A percentile compares a stretch with the other conserved stretches of the same genome.
phyloP scores from a whole-genome alignment of 73 alveolate species.

The Strombidium stylifer region DNA sequence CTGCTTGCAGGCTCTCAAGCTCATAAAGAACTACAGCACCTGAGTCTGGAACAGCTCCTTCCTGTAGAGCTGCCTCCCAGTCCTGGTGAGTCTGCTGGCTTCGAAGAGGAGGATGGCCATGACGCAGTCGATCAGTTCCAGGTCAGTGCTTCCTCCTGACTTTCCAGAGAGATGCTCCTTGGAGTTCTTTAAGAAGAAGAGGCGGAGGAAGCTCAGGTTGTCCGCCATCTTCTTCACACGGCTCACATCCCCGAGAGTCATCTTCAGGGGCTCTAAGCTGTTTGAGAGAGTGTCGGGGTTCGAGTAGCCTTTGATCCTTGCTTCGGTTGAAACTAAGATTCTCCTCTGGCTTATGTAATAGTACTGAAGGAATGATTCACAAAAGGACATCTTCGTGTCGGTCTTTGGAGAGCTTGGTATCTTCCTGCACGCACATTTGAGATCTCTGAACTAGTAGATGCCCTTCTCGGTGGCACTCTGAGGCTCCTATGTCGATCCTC shows the following conservation, averaged over 20 bases:
- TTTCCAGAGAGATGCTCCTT: conserved; percentile 10
- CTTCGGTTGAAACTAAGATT: background rate
- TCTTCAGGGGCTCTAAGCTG: background rate
- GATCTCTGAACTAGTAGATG: too few species aligned
- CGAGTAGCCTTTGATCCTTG: background rate
- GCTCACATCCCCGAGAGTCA: conserved; percentile 23
- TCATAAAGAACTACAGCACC: conserved; percentile 12
- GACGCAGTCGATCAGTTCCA: conserved; percentile 37
- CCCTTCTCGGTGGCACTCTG: too few species aligned
- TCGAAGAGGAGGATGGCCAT: conserved; percentile 22
- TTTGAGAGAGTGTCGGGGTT: background rate
- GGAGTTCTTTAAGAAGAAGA: conserved; percentile 27
- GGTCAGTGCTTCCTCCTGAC: background rate
- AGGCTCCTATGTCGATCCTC: too few species aligned
- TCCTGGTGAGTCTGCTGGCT: conserved; percentile 1
- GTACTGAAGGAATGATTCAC: conserved; percentile 27
- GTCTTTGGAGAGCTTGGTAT: background rate
- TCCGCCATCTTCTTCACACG: conserved; percentile 43
- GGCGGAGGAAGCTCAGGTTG: conserved; percentile 35
- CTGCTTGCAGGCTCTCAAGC: conserved; percentile 2
- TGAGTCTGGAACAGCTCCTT: conserved; percentile 12
- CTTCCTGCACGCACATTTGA: conserved; percentile 16
- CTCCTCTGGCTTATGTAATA: conserved; percentile 28
- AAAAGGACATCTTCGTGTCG: conserved; percentile 1
- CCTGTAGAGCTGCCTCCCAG: conserved; percentile 4